Conservation (phyloP, 352 stramenopile species). For the Globisporangium viniferum region DNA sequence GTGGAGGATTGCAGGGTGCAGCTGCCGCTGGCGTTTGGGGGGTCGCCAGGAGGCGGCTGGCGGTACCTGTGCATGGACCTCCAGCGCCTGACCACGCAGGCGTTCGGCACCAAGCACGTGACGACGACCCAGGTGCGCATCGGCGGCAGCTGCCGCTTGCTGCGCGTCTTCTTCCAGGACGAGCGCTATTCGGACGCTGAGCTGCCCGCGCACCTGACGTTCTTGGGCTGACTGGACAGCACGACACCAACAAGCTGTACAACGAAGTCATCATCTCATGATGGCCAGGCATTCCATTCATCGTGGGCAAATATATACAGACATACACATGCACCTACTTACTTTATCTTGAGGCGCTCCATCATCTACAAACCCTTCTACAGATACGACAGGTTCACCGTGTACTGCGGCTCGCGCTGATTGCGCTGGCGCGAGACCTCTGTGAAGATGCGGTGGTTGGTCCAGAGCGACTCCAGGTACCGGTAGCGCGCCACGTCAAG, state of each 20-base stretch:
- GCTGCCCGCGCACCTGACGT: conserved; percentile 62
- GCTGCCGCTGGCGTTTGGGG: conserved; percentile 54
- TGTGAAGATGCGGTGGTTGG: conserved; percentile 79
- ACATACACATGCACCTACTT: conserved; percentile 4
- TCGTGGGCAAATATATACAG: conserved; percentile 11
- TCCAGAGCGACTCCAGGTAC: conserved; percentile 80
- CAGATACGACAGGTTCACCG: conserved; percentile 84
- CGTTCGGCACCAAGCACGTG: conserved; percentile 71
- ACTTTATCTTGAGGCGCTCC: neutral
- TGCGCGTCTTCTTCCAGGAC: conserved; percentile 81
- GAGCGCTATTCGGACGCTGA: conserved; percentile 68
- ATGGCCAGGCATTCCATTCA: neutral
- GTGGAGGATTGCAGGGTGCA: conserved; percentile 53
- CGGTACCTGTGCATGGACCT: conserved; percentile 78
- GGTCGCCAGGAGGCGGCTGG: conserved; percentile 38
- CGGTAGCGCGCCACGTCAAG: conserved; percentile 71
- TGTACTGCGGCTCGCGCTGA: conserved; percentile 83
- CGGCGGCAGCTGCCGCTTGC: conserved; percentile 59
- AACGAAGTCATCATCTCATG: neutral
- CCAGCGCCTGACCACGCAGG: conserved; percentile 57
- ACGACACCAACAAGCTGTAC: neutral
- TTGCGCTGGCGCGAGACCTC: conserved; percentile 87
- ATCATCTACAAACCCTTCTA: conserved; percentile 23
- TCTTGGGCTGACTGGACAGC: conserved; percentile 37
- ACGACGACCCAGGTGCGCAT: conserved; percentile 68